These are phyloP conservation scores for Diplodia intermedia DNA, from an alignment of 2,329 filamentous ascomycete genomes.

Conservation along the genomic window DNA sequence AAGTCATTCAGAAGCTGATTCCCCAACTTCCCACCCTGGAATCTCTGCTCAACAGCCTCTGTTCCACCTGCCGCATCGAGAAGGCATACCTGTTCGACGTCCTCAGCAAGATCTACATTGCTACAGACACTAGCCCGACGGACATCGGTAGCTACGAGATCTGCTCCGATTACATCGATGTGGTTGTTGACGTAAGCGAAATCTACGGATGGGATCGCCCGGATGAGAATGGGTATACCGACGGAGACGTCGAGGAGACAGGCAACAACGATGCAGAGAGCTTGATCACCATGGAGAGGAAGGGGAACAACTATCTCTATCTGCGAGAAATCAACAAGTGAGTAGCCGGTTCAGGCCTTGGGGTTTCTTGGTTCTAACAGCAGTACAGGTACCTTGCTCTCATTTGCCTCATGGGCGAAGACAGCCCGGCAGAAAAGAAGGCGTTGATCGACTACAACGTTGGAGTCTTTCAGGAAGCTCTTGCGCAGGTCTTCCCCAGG, in stretches of 20 bases:
- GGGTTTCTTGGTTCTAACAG: neutral
- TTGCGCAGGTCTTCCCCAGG: slow-evolving; percentile 76
- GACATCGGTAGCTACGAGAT: slow-evolving; percentile 98
- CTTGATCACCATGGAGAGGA: slow-evolving; percentile 66
- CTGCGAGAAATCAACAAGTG: slow-evolving; percentile 72
- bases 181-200: slow-evolving; percentile 95
- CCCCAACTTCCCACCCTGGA: slow-evolving; percentile 92
- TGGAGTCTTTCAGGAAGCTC: slow-evolving; percentile 77
- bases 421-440: slow-evolving; percentile 81
- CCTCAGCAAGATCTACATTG: slow-evolving; percentile 97
- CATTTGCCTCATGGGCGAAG: slow-evolving; percentile 85
- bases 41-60: slow-evolving; percentile 90
- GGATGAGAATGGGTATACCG: slow-evolving; percentile 40
- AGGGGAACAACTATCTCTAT: slow-evolving; percentile 66
- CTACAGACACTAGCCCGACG: slow-evolving; percentile 89
- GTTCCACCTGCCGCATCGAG: slow-evolving; percentile 91
- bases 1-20: slow-evolving; percentile 97
- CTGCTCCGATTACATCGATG: slow-evolving; percentile 97
- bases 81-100: slow-evolving; percentile 99
- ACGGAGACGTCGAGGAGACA: slow-evolving; percentile 42
- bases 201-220: slow-evolving; percentile 80
- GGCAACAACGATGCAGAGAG: slow-evolving; percentile 65
- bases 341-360: slow-evolving; percentile 37
- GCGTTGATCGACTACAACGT: slow-evolving; percentile 87
- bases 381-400: slow-evolving; percentile 72